phyloP scores from a whole-genome alignment of 2,329 filamentous ascomycete species.

The Fulvia fulva region DNA sequence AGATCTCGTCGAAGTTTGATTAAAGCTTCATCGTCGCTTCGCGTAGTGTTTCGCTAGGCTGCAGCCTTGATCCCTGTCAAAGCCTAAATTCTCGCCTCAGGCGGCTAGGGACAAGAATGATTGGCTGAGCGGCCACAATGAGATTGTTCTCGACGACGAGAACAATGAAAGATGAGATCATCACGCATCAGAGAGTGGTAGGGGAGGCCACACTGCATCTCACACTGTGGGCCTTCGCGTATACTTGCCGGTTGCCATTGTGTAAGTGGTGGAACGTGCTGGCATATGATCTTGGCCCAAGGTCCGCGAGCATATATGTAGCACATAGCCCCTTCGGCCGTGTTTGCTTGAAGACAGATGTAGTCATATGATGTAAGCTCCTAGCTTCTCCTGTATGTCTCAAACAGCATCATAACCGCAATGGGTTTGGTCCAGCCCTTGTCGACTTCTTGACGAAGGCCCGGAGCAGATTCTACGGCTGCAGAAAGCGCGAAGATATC shows the following conservation, averaged over 20 bases:
- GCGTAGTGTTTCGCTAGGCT: not conserved
- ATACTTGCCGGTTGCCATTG: not conserved
- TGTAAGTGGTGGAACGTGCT: not conserved
- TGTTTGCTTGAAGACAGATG: too few relatives aligned
- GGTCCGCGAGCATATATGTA: too few relatives aligned
- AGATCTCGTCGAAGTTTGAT: not conserved
- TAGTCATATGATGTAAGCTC: too few relatives aligned
- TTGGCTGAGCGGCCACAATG: not conserved
- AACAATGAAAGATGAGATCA: not conserved
- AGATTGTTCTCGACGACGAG: not conserved
- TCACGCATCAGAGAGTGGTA: not conserved
- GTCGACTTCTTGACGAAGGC: too few relatives aligned
- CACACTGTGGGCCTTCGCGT: not conserved
- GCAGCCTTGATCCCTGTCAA: not conserved
- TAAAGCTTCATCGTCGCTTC: not conserved
- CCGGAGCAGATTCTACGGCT: too few relatives aligned
- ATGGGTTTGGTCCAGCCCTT: too few relatives aligned
- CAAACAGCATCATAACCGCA: too few relatives aligned
- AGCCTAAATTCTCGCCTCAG: not conserved
- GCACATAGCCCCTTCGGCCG: too few relatives aligned
- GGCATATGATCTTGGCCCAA: not conserved
- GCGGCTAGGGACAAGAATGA: not conserved
- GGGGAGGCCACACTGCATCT: not conserved
- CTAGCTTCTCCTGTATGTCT: too few relatives aligned
- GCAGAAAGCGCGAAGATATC: too few relatives aligned